These are phyloP conservation scores for Pinus albicaulis DNA, from an alignment of 75 land plant genomes.

Conservation along the genomic window DNA sequence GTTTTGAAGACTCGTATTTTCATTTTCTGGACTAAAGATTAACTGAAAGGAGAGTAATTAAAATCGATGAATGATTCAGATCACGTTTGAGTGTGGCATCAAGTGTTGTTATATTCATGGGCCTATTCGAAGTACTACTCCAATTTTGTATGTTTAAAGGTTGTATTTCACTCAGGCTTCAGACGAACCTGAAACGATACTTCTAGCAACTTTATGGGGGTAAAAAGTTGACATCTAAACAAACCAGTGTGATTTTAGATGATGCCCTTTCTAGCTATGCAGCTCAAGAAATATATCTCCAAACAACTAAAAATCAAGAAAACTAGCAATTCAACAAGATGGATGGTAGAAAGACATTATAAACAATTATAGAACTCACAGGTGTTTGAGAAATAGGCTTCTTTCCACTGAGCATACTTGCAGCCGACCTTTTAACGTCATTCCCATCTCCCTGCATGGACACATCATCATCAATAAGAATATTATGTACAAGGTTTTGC, in stretches of 20 bases:
- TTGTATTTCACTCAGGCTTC: neutral
- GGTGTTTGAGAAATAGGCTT: conserved; percentile 14
- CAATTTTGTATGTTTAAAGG: neutral
- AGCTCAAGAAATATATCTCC: neutral
- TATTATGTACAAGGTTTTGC: neutral
- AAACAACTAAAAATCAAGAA: neutral
- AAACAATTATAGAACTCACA: conserved; percentile 5
- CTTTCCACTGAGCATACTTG: conserved; percentile 45
- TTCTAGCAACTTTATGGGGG: neutral
- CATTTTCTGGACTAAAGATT: neutral
- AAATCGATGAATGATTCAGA: neutral
- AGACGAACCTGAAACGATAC: neutral
- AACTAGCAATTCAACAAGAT: neutral
- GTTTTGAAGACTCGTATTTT: neutral
- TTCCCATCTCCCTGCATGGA: conserved; percentile 14
- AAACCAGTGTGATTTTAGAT: neutral
- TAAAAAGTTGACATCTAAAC: neutral
- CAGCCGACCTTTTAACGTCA: conserved; percentile 34
- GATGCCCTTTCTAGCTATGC: neutral
- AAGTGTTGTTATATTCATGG: neutral
- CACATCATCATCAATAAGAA: neutral
- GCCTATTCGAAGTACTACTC: neutral
- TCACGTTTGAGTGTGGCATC: neutral
- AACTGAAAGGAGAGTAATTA: neutral
- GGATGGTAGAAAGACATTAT: neutral